These are phyloP conservation scores for Beauveria sp. DNA, from an alignment of 2,329 filamentous ascomycete genomes.

Conservation along the genomic window DNA sequence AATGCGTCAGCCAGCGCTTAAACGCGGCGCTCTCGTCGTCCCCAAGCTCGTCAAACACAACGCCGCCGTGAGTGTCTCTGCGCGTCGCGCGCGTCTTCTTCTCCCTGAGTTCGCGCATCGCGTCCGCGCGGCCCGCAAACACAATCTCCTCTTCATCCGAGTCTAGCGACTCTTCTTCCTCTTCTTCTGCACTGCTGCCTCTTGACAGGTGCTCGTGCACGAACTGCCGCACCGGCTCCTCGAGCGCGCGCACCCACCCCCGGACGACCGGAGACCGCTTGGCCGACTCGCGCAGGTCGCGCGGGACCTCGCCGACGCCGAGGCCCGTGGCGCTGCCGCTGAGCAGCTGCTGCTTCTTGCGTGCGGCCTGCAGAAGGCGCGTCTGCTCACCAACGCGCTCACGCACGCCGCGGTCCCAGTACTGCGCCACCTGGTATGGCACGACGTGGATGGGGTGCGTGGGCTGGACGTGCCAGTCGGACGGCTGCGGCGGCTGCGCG, in stretches of 20 bases:
- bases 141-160: conserved; percentile 77
- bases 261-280: conserved; percentile 76
- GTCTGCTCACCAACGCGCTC: conserved; percentile 43
- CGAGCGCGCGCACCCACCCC: conserved; percentile 72
- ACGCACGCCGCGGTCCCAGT: conserved; percentile 61
- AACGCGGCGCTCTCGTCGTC: conserved; percentile 68
- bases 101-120: conserved; percentile 36
- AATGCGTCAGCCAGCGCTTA: conserved; percentile 87
- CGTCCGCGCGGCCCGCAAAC: conserved; percentile 68
- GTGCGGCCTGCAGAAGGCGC: conserved; percentile 31
- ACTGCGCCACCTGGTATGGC: conserved; percentile 81
- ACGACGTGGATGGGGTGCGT: conserved; percentile 70
- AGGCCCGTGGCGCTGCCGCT: conserved; percentile 34
- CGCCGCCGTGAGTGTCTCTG: conserved; percentile 34
- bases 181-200: conserved; percentile 20
- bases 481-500: conserved; percentile 70
- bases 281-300: conserved; percentile 69
- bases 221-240: conserved; percentile 75
- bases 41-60: conserved; percentile 75
- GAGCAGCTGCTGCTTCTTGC: conserved; percentile 39
- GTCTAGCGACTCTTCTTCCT: conserved; percentile 11
- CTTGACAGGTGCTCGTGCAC: conserved; percentile 38
- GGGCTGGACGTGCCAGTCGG: conserved; percentile 76
- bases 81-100: conserved; percentile 43
- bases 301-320: conserved; percentile 57